Evolutionary conservation across 148 eudicot species (phyloP), one percentile per base, ranked within the genome.

Genomic region (Polygonum maritimum): DNA sequence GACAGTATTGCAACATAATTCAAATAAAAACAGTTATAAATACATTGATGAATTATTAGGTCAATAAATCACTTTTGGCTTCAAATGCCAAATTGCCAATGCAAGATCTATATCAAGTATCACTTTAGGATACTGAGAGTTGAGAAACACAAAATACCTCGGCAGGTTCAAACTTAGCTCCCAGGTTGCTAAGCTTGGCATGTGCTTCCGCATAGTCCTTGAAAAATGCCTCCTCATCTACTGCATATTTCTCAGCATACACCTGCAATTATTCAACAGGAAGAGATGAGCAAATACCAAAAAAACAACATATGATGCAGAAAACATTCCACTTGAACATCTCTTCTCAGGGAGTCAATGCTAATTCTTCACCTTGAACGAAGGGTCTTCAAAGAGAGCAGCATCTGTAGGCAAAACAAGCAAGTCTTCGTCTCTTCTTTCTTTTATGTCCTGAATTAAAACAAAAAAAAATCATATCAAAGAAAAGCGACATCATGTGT

Each of bases 351-450:
- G 36, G 39, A 26, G 14, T 33, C 69, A 48, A 14, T 49, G 41
- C 67, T 7, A 79, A 67, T 21, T 36, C 44, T 67, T 80, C 79
- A 95, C 98, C 98, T 95, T 92, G 87, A 92, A 95, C 38, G 96
- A 83, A 40, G 98, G 96, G 80, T 95, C 98, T 57, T 95, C 97
- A 71, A 92, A 92, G 62, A 95, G 85, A 81, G 48, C 94, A 75
- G 98, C 98, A 89, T 95, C 98, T 16, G 98, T 95, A 16, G 98
- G 98, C 89, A 95, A 86, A 87, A 95, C 96, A 10, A 95, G 88
- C 75, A 95, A 86, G 84, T 95, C 98, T 74, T 87, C 94, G 83
- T 92, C 98, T 75, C 78, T 89, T 82, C 73, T 89, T 82, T 87
- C 90, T 83, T 90, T 92, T 76, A 92, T 89, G 74, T 95, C 98